Conservation (phyloP, 305 asterid genomes). For the Solanum hybrid region DNA sequence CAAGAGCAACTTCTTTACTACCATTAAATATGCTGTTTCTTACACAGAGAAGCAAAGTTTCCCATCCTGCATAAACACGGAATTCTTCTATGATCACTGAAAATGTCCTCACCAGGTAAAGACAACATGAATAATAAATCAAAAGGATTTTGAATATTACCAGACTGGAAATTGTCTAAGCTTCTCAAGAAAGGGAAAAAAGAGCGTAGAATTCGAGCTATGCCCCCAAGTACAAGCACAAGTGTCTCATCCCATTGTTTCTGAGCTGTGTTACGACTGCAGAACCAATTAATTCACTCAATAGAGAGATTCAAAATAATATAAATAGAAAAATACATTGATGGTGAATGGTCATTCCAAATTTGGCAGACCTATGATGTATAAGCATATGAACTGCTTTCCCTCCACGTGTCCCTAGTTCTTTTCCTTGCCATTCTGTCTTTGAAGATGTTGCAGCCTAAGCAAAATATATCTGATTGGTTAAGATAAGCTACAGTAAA, state of each 20-base stretch:
- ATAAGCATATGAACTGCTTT: conserved; percentile 99
- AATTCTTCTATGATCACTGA: conserved; percentile 9
- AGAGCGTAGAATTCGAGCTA: conserved; percentile 82
- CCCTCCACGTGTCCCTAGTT: conserved; percentile 95
- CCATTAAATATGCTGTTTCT: conserved; percentile 79
- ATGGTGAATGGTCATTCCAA: conserved; percentile 12
- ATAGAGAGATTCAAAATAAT: conserved; percentile 5
- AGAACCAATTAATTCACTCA: conserved; percentile 13
- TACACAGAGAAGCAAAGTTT: conserved; percentile 64
- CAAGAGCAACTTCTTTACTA: conserved; percentile 92
- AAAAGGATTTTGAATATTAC: conserved; percentile 24
- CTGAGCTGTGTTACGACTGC: conserved; percentile 98
- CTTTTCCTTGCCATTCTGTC: conserved; percentile 98
- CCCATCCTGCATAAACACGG: conserved; percentile 65
- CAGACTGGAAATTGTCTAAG: conserved; percentile 66
- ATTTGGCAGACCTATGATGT: conserved; percentile 74
- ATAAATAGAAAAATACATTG: neutral
- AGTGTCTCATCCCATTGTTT: conserved; percentile 99
- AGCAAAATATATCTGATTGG: conserved; percentile 16
- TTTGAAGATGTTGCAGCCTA: conserved; percentile 96
- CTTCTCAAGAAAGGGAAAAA: conserved; percentile 74
- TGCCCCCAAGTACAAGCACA: conserved; percentile 90
- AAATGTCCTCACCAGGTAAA: neutral
- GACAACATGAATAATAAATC: neutral
- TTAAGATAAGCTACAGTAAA: conserved; percentile 17